These are phyloP conservation scores for Coprinellus aureogranulatus DNA, from an alignment of 768 basidiomycete genomes.

Conservation along the genomic window DNA sequence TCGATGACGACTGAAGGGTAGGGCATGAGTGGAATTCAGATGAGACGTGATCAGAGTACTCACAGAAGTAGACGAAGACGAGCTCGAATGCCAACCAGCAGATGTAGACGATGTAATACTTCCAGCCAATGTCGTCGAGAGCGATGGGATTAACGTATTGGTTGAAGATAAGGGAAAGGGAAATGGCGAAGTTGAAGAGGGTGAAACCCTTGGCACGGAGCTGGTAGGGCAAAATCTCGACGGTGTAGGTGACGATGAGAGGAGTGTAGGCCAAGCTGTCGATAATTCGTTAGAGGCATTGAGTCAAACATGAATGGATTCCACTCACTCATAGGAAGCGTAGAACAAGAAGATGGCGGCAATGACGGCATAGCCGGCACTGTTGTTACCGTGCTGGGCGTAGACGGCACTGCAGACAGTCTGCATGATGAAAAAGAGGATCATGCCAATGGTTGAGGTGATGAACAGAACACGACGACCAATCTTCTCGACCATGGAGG, in stretches of 20 bases:
- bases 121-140: constrained; percentile 62
- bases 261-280: constrained; percentile 75
- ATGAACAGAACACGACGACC: constrained; percentile 75
- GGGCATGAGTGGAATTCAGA: constrained; percentile 4
- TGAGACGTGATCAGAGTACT: constrained; percentile 8
- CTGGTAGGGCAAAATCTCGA: constrained; percentile 82
- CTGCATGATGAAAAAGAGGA: constrained; percentile 64
- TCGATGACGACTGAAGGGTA: constrained; percentile 50
- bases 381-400: constrained; percentile 34
- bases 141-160: constrained; percentile 87
- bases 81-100: constrained; percentile 67
- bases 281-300: not conserved
- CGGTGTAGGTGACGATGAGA: constrained; percentile 81
- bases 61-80: constrained; percentile 60
- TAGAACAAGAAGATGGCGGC: constrained; percentile 85
- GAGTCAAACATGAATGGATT: too few species aligned
- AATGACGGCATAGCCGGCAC: constrained; percentile 69
- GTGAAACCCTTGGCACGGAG: constrained; percentile 87
- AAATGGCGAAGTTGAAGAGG: constrained; percentile 76
- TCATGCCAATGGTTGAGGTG: constrained; percentile 56
- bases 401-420: constrained; percentile 64
- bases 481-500: constrained; percentile 51
- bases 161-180: constrained; percentile 81
- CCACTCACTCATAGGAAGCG: constrained; percentile 66
- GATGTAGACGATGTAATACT: constrained; percentile 77